phyloP scores from a whole-genome alignment of 169 alveolate species.

The Amoebophrya sp. region DNA sequence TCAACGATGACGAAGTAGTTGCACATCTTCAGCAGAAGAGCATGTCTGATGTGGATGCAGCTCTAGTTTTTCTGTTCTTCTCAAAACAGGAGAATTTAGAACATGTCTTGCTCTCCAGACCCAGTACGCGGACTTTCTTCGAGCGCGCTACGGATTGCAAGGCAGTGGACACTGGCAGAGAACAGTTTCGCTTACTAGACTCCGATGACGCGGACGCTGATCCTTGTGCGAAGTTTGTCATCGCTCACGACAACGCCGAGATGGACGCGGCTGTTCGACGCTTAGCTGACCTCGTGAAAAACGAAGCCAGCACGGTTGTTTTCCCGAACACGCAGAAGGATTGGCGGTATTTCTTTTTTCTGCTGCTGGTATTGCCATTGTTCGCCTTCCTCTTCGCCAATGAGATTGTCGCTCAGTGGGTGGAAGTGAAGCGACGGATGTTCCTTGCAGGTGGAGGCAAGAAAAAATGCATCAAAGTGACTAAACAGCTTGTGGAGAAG shows the following conservation, averaged over 20 bases:
- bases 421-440: not conserved
- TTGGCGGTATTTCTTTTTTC: slow-evolving; percentile 1
- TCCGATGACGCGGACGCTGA: not conserved
- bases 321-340: not conserved
- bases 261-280: not conserved
- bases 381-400: not conserved
- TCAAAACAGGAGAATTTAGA: not conserved
- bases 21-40: not conserved
- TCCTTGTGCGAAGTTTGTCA: not conserved
- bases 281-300: not conserved
- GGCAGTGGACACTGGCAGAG: not conserved
- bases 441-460: not conserved
- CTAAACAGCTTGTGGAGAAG: not conserved
- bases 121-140: not conserved
- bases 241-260: not conserved
- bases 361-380: not conserved
- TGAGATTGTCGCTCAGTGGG: not conserved
- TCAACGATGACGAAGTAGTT: too few species aligned
- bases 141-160: not conserved
- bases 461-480: slow-evolving; percentile 10
- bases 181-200: not conserved
- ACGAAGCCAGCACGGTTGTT: not conserved
- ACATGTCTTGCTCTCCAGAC: not conserved
- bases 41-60: not conserved
- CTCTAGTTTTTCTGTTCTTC: not conserved